Percentiles rank a stretch among this genome's conserved stretches.
Evolutionary conservation across 306 rosid species (phyloP).

Genomic region (Cucurbita ficifolia): DNA sequence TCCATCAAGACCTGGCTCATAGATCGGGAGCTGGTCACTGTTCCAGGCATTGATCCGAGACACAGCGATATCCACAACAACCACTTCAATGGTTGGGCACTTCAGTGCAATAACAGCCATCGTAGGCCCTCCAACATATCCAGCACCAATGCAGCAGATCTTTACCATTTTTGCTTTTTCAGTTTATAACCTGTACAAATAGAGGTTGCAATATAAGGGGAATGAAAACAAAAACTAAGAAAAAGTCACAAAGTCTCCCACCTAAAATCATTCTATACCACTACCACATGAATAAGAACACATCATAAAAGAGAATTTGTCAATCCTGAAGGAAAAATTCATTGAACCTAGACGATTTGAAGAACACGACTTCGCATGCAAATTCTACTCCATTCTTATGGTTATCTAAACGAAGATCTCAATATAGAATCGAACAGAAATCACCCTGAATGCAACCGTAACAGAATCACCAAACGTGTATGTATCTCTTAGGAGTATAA

Average conservation of each 20-base stretch:
- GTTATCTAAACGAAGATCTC: background rate
- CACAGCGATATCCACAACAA: constrained; percentile 76
- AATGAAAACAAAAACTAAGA: background rate
- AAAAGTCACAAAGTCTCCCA: background rate
- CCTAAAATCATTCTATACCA: background rate
- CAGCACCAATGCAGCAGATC: constrained; percentile 99
- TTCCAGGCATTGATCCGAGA: constrained; percentile 86
- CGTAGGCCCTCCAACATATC: constrained; percentile 98
- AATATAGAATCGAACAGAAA: background rate
- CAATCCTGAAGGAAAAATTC: background rate
- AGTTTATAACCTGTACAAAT: constrained; percentile 27
- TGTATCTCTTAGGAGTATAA: background rate
- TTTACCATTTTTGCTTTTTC: constrained; percentile 66
- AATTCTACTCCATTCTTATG: background rate
- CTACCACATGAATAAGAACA: background rate
- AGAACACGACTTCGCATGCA: background rate
- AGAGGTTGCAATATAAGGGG: constrained; percentile 11
- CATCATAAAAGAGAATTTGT: background rate
- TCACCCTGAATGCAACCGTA: background rate
- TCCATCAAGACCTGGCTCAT: constrained; percentile 86
- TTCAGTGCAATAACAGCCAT: constrained; percentile 96
- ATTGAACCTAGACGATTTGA: constrained; percentile 2
- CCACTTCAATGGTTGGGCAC: constrained; percentile 78
- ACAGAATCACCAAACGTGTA: background rate
- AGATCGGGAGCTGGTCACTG: constrained; percentile 88